Conservation (phyloP, 768 basidiomycete species). For the Fistulinella prunicolor region DNA sequence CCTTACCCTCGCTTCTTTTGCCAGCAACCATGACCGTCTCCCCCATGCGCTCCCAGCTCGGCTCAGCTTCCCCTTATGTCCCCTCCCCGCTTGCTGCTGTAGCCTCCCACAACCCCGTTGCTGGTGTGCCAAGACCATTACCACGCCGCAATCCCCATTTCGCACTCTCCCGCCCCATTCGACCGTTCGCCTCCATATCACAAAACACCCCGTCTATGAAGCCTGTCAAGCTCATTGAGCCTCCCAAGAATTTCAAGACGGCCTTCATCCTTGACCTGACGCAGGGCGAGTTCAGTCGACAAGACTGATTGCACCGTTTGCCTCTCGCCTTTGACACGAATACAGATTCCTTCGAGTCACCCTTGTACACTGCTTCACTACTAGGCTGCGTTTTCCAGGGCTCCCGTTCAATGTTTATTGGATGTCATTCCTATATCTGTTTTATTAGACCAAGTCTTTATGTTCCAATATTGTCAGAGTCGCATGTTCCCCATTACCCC, state of each 20-base stretch:
- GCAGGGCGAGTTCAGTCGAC: conserved; percentile 77
- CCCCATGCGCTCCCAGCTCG: conserved; percentile 24
- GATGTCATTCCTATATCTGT: conserved; percentile 11
- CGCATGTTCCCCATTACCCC: background rate
- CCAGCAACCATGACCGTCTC: conserved; percentile 46
- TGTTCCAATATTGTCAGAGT: conserved; percentile 16
- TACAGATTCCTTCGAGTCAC: background rate
- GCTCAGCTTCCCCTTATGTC: conserved; percentile 39
- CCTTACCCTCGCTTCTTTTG: background rate
- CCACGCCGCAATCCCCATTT: conserved; percentile 54
- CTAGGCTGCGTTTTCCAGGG: conserved; percentile 3
- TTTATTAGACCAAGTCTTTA: conserved; percentile 14
- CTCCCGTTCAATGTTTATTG: conserved; percentile 26
- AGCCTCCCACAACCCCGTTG: conserved; percentile 31
- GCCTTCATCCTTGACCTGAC: conserved; percentile 79
- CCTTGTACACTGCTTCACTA: background rate
- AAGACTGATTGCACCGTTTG: conserved; percentile 37
- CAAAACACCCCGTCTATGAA: conserved; percentile 36
- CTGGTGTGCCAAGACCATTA: conserved; percentile 30
- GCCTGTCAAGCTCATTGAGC: conserved; percentile 74
- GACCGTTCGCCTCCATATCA: conserved; percentile 70
- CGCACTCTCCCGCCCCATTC: conserved; percentile 68
- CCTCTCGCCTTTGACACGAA: background rate
- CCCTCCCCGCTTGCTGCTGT: conserved; percentile 67
- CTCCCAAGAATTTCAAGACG: conserved; percentile 66